A percentile compares a stretch with the other conserved stretches of the same genome.
Conservation (phyloP, 352 stramenopile genomes). For the Pythium volutum region DNA sequence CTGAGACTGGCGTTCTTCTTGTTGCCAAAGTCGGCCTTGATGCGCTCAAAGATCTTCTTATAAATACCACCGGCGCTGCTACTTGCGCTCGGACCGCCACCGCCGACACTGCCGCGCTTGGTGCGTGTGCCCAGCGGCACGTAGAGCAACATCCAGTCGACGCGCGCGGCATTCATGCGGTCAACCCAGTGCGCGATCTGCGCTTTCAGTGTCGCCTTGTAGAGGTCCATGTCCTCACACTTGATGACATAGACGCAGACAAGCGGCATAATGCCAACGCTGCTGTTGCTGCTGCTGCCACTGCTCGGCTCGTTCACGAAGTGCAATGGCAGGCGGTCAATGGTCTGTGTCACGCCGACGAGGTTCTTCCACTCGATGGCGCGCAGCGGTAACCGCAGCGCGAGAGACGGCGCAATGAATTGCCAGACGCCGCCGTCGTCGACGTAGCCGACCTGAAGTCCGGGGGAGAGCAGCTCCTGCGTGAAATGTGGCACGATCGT, state of each 20-base stretch:
- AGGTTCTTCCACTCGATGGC: slow-evolving; percentile 82
- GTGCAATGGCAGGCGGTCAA: slow-evolving; percentile 58
- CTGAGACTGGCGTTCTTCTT: slow-evolving; percentile 33
- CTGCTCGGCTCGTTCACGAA: slow-evolving; percentile 37
- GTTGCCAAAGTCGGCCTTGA: slow-evolving; percentile 59
- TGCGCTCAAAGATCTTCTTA: slow-evolving; percentile 76
- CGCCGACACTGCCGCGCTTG: slow-evolving; percentile 29
- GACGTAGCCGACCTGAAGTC: slow-evolving; percentile 64
- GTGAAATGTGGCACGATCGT: slow-evolving; percentile 70
- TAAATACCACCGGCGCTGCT: slow-evolving; percentile 35
- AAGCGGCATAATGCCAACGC: slow-evolving; percentile 29
- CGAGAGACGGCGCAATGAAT: slow-evolving; percentile 64
- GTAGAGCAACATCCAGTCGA: slow-evolving; percentile 83
- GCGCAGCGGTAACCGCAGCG: slow-evolving; percentile 61
- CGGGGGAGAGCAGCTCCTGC: slow-evolving; percentile 55
- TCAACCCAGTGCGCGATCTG: slow-evolving; percentile 63
- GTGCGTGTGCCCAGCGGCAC: slow-evolving; percentile 77
- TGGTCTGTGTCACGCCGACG: slow-evolving; percentile 67
- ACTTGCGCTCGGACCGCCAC: neutral
- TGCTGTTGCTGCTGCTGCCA: neutral
- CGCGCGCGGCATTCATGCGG: slow-evolving; percentile 54
- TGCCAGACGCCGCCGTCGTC: slow-evolving; percentile 81
- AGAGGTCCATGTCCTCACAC: slow-evolving; percentile 79
- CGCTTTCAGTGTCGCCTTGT: slow-evolving; percentile 49
- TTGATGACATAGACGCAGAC: slow-evolving; percentile 79